Evolutionary conservation across 2,329 filamentous ascomycete species (phyloP), one percentile per base, ranked within the genome.

Genomic region (Acarospora socialis): DNA sequence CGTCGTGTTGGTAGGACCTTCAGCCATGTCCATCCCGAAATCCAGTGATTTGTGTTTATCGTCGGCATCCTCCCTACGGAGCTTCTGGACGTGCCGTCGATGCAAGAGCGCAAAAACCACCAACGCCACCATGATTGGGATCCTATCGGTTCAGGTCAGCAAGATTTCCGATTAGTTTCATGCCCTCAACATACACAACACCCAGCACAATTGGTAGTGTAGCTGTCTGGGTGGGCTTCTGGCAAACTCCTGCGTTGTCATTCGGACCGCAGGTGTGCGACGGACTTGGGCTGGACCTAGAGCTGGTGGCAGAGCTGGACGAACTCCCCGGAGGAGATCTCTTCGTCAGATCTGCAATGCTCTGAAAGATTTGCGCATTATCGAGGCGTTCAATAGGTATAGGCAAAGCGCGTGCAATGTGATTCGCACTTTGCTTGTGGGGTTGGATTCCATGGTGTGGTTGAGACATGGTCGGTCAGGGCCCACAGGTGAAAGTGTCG

Each of bases 31-130:
- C 49, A 94, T 57, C 21, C 90, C 90, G 51, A 94, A 98, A 54
- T 98, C 90, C 50, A 95, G 68, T 1, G 83, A 90, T 50, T 79
- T 86, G 56, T 92, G 82, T 44, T 82, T 81, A 54, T 94, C 86
- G 40, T 79, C 73, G 12, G 69, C 66, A 57, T 98, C 90, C 57
- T 98, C 90, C 36, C 66, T 60, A 34, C 65, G 64, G 41, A 83
- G 65, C 47, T 73, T 83, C 51, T 69, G 73, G 22, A 81, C 58
- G 47, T 83, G 79, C 52, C 82, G 70, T 32, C 82, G 73, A 51
- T 94, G 86, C 21, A 98, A 67, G 49, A 75, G 77, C 42, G 86
- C 49, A 22, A 94, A 60, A 1, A 83, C 68, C 28, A 73, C 50
- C 1, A 78, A 52, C 13, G 80, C 77, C 38, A 70, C 60, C 18